Base-by-base conservation (phyloP, 1,139 yeast species). In the Wickerhamomyces sp. region DNA sequence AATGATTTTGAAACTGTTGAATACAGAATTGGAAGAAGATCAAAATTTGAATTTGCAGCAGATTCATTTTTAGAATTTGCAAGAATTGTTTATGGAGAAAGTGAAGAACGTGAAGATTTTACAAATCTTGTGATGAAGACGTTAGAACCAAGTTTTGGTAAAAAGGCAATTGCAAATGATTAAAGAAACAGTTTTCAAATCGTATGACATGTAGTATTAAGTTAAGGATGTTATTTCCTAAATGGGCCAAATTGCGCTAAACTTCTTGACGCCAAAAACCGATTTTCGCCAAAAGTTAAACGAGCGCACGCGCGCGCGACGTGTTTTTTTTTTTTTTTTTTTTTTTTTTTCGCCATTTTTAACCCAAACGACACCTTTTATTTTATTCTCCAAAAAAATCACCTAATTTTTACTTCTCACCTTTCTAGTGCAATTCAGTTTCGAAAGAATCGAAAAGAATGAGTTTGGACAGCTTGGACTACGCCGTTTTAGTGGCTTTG, bases 391-490 rank as follows among this genome's bases (percentile, higher is more conserved):
- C n/a, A n/a, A n/a, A n/a, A n/a, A n/a, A n/a, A n/a, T n/a, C n/a
- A n/a, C n/a, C n/a, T n/a, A n/a, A n/a, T n/a, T 21, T 30, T 17
- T 23, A 16, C 14, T n/a, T 13, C 22, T 23, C 23, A 16, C n/a
- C n/a, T n/a, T n/a, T n/a, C n/a, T 10, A 15, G 17, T 8, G 18
- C 13, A 13, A 6, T 28, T 12, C 8, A 7, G 13, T 4, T 22
- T 14, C 15, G 11, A 30, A 13, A n/a, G 16, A 15, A 15, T 3
- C 15, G 3, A 4, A 4, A 3, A 26, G 5, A 25, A 51, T 57
- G 52, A 57, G 58, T 16, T 47, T 82, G 42, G 95, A 85, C 57
- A 67, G 78, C 9, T 66, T 85, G 44, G 96, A 88, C 59, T 61
- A 79, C 48, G 60, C 78, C 22, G 93, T 87, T 22, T 66, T 87